A percentile compares a stretch with the other conserved stretches of the same genome.
Evolutionary conservation across 2,329 filamentous ascomycete genomes (phyloP).

Genomic region (Colletotrichum tropicicola): DNA sequence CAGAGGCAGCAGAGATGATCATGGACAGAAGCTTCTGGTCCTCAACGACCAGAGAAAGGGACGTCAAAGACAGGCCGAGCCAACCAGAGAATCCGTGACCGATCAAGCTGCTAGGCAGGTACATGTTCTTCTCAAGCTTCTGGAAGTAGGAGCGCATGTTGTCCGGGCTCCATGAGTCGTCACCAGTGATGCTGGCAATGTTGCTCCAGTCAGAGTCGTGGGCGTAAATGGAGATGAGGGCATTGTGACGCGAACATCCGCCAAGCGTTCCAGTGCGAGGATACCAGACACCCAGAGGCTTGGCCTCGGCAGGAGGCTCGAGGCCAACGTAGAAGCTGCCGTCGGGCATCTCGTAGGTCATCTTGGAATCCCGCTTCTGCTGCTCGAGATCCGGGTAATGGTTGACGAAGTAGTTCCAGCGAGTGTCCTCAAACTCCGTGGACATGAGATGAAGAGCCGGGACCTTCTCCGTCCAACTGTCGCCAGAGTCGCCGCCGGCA

Average conservation of each 20-base stretch:
- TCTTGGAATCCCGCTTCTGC: constrained; percentile 61
- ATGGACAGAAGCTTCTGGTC: constrained; percentile 31
- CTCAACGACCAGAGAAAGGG: constrained; percentile 12
- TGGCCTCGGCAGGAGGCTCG: constrained; percentile 32
- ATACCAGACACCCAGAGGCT: constrained; percentile 42
- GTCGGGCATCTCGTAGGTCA: constrained; percentile 45
- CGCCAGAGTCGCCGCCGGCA: constrained; percentile 63
- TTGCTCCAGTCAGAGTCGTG: constrained; percentile 67
- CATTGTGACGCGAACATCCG: constrained; percentile 67
- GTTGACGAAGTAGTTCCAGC: constrained; percentile 46
- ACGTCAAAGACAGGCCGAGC: constrained; percentile 40
- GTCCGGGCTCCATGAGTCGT: constrained; percentile 63
- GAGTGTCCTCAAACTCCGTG: constrained; percentile 20
- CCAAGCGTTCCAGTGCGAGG: constrained; percentile 55
- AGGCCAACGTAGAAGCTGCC: constrained; percentile 42
- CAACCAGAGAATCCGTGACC: constrained; percentile 64
- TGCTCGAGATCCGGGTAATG: constrained; percentile 61
- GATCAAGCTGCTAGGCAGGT: constrained; percentile 48
- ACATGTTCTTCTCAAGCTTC: constrained; percentile 64
- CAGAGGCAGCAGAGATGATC: constrained; percentile 37
- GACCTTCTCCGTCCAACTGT: constrained; percentile 19
- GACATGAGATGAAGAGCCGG: constrained; percentile 26
- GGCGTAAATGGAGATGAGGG: constrained; percentile 65
- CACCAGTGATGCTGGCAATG: constrained; percentile 66
- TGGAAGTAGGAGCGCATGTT: constrained; percentile 69